phyloP scores from a whole-genome alignment of 2,329 filamentous ascomycete species.

The Chrysoporthe deuterocubensis region DNA sequence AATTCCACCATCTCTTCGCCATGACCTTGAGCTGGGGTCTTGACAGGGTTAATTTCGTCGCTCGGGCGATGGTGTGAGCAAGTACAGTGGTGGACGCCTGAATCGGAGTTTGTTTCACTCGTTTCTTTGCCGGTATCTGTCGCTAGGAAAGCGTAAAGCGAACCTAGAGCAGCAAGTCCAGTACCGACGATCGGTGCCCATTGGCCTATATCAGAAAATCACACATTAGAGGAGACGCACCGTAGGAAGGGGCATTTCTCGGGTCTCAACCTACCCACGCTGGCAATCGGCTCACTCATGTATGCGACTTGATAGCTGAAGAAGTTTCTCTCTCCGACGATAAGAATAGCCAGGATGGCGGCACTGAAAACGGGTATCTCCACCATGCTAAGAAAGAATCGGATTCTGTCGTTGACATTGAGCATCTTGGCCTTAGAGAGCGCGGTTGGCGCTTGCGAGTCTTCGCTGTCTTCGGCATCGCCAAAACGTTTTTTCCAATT shows the following conservation, averaged over 20 bases:
- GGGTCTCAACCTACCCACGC: constrained; percentile 53
- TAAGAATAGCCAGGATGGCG: constrained; percentile 61
- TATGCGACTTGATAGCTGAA: constrained; percentile 60
- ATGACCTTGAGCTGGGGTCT: neutral
- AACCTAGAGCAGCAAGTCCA: constrained; percentile 60
- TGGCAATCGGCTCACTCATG: constrained; percentile 65
- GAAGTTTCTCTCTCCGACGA: constrained; percentile 68
- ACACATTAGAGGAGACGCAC: neutral
- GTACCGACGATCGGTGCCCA: constrained; percentile 66
- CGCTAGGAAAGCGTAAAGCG: constrained; percentile 40
- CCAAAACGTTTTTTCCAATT: constrained; percentile 59
- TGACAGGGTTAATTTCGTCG: neutral
- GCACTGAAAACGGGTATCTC: constrained; percentile 63
- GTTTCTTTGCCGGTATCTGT: neutral
- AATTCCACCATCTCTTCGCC: neutral
- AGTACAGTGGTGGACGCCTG: neutral
- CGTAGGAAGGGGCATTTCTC: neutral
- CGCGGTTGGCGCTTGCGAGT: constrained; percentile 46
- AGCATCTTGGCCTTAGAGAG: constrained; percentile 60
- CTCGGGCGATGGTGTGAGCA: constrained; percentile 1
- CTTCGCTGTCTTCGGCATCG: constrained; percentile 34
- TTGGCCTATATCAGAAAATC: constrained; percentile 47
- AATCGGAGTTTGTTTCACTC: neutral
- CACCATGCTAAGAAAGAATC: constrained; percentile 56
- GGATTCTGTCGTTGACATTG: constrained; percentile 58